Conservation (phyloP, 2,329 filamentous ascomycete genomes). For the Ceratocystis huliohia region DNA sequence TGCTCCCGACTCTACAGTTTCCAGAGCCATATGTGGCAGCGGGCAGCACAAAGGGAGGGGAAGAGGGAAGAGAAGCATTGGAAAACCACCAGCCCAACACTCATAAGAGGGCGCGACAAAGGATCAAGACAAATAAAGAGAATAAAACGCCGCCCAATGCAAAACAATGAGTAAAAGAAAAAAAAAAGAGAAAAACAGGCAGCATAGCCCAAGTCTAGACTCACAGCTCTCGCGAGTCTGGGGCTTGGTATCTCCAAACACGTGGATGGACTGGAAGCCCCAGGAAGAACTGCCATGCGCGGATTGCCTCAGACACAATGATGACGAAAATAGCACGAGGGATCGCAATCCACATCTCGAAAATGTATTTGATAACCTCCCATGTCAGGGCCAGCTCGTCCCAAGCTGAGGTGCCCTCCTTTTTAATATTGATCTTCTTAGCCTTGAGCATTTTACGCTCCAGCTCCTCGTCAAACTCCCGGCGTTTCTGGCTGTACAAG, state of each 20-base stretch:
- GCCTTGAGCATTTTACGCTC: conserved; percentile 25
- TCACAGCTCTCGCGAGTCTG: conserved; percentile 39
- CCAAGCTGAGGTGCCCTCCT: conserved; percentile 27
- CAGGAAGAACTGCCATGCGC: conserved; percentile 40
- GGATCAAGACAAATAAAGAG: conserved; percentile 3
- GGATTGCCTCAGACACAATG: conserved; percentile 33
- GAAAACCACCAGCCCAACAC: background rate
- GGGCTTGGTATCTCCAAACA: conserved; percentile 36
- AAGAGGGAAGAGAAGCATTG: background rate
- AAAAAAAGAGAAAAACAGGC: background rate
- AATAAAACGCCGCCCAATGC: conserved; percentile 12
- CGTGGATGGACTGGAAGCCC: conserved; percentile 40
- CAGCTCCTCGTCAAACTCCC: conserved; percentile 25
- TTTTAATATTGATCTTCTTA: conserved; percentile 32
- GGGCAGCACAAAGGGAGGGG: no score
- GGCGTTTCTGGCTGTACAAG: background rate
- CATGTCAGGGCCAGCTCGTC: conserved; percentile 26
- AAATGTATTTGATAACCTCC: conserved; percentile 24
- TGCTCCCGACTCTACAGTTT: background rate
- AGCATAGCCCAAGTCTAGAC: background rate
- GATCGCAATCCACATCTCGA: conserved; percentile 50
- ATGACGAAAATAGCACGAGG: conserved; percentile 35
- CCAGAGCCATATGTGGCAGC: background rate
- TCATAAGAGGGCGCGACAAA: background rate
- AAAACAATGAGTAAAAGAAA: background rate